Conservation (phyloP, 441 rosid genomes). For the Populus hybrid region DNA sequence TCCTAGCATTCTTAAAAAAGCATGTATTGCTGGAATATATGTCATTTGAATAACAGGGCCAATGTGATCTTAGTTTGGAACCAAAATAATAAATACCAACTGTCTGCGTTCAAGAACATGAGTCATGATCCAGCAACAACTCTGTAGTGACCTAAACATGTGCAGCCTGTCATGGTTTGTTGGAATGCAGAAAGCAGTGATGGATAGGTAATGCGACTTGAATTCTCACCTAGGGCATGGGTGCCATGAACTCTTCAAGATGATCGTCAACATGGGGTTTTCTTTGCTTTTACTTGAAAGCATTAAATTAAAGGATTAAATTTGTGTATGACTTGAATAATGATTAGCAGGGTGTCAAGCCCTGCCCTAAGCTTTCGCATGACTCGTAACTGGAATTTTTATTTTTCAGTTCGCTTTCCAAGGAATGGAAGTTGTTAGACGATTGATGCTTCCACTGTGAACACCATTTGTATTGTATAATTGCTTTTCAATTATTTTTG, state of each 20-base stretch:
- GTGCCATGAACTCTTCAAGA: background rate
- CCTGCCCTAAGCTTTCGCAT: background rate
- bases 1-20: background rate
- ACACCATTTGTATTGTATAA: background rate
- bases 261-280: background rate
- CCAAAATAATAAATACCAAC: too few relatives aligned
- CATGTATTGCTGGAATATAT: background rate
- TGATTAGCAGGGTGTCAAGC: background rate
- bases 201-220: background rate
- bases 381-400: background rate
- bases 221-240: background rate
- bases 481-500: too few relatives aligned
- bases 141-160: background rate
- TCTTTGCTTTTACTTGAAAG: background rate
- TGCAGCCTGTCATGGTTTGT: background rate
- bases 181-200: background rate
- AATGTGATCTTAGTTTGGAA: background rate
- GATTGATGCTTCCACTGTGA: background rate
- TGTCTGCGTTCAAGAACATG: background rate
- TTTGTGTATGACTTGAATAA: background rate
- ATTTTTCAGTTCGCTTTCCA: background rate
- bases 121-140: background rate
- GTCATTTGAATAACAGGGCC: background rate
- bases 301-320: background rate
- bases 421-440: background rate